Evolutionary conservation across 2,329 filamentous ascomycete genomes (phyloP).

Genomic region (Fusarium torreyae): DNA sequence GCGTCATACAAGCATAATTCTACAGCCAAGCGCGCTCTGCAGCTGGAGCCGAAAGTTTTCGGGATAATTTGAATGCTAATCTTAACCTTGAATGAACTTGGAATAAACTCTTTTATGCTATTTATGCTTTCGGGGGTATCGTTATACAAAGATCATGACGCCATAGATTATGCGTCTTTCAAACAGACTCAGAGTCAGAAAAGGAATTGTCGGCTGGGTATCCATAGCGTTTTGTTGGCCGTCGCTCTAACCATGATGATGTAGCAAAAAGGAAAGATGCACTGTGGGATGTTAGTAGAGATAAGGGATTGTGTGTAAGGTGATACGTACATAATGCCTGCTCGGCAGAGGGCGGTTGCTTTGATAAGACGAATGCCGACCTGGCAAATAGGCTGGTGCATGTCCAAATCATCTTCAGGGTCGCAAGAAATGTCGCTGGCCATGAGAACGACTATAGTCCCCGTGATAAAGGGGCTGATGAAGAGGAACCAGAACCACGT

Average conservation of each 20-base stretch:
- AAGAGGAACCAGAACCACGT: slow-evolving; percentile 41
- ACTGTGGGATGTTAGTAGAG: slow-evolving; percentile 13
- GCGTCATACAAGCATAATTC: not conserved
- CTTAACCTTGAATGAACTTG: not conserved
- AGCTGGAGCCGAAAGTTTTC: not conserved
- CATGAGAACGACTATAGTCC: slow-evolving; percentile 32
- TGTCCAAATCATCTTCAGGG: slow-evolving; percentile 29
- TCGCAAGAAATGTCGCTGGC: slow-evolving; percentile 41
- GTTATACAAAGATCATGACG: slow-evolving; percentile 36
- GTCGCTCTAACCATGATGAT: slow-evolving; percentile 35
- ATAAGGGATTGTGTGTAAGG: fast-evolving
- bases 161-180: slow-evolving; percentile 17
- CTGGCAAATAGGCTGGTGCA: slow-evolving; percentile 37
- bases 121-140: slow-evolving; percentile 23
- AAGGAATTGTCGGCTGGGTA: not conserved
- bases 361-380: slow-evolving; percentile 38
- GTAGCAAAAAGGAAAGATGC: slow-evolving; percentile 38
- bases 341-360: slow-evolving; percentile 36
- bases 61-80: not conserved
- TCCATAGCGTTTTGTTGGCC: not conserved
- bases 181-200: not conserved
- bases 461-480: slow-evolving; percentile 26
- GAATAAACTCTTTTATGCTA: not conserved
- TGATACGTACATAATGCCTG: slow-evolving; percentile 32
- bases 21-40: not conserved